Base-by-base conservation (phyloP, 2,329 filamentous ascomycete species). In the Fusarium nanum region DNA sequence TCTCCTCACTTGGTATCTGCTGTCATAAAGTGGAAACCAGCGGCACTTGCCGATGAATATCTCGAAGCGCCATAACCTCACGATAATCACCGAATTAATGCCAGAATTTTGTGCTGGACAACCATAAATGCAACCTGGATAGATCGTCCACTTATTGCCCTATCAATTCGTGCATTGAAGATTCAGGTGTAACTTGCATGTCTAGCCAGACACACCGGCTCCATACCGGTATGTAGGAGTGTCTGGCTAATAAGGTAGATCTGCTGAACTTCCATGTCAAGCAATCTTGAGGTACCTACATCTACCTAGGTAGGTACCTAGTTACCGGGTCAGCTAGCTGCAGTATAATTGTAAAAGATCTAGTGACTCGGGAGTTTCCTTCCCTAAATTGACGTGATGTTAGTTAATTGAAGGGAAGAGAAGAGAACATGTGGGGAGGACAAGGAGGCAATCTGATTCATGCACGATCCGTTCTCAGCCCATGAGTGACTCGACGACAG, bases 11-110 rank as follows among this genome's bases (percentile, higher is more conserved):
- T 61, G 25, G 37, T 49, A 55, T 49, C 42, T 40, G 30, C 20
- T 25, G 22, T 55, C 48, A 42, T 40, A 60, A 66, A 66, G 61
- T 66, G 61, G 57, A 42, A 66, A 66, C 37, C 25, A 49, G 44
- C 25, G 41, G n/a, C 37, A 46, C 53, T 66, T 45, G 14, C 45
- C 47, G n/a, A 53, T n/a, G 28, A 53, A 48, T 66, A 56, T n/a
- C 25, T 20, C 20, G 34, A 64, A 62, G 49, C 57, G 56, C 56
- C 56, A 20, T 56, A 60, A 30, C 56, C 49, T 45, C 40, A 13
- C 22, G 32, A 56, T 60, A 57, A 47, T 48, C 14, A 41, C 44
- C 44, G 30, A 42, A 22, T 65, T 44, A 23, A 58, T 50, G 46
- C 59, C 52, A 44, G 28, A 41, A 58, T 47, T 20, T 20, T 48